Evolutionary conservation across 192 early-diverging fungal species (phyloP), one percentile per base, ranked within the genome.

Genomic region (Podila epicladia): DNA sequence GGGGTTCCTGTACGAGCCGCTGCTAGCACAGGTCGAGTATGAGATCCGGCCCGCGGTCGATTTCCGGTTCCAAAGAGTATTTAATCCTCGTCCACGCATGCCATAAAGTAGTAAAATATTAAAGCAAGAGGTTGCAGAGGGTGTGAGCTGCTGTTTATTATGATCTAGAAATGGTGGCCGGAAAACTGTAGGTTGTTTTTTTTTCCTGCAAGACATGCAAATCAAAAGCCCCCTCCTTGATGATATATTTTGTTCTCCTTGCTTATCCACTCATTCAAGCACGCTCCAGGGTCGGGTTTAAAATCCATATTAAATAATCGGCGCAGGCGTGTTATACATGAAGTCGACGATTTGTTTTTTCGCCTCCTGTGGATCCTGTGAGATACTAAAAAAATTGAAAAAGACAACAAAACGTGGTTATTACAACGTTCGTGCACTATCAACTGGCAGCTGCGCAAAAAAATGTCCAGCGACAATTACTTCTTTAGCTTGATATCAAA

Each of bases 401-500:
- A 41, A 22, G 41, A 35, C 31, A 26, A 6, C 32, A 63, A 48
- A 53, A 64, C 9, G 8, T 37, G 31, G 12, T 29, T 15, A 37
- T 51, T n/a, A 5, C n/a, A n/a, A 37, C 33, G 24, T 38, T 11
- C 28, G 6, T 32, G 22, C 31, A 17, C 9, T 22, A 26, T 15
- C 31, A 57, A 32, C 17, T 12, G 37, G 9, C 15, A 13, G 1
- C 15, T 55, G 17, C 9, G n/a, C 65, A 57, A 22, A 12, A 49
- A 49, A 49, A 13, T 50, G 20, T 4, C 3, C 38, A 57, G 1
- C 26, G 9, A 2, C 50, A 33, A 37, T 4, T 79, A 82, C 84
- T 74, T 71, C 24, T 73, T 82, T 41, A 78, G 70, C 50, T 87
- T 89, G 70, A 87, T 78, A 9, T 80, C 69, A 68, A 83, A 89